Base-by-base conservation (phyloP, 257 asterid species). In the Marsdenia floribunda region DNA sequence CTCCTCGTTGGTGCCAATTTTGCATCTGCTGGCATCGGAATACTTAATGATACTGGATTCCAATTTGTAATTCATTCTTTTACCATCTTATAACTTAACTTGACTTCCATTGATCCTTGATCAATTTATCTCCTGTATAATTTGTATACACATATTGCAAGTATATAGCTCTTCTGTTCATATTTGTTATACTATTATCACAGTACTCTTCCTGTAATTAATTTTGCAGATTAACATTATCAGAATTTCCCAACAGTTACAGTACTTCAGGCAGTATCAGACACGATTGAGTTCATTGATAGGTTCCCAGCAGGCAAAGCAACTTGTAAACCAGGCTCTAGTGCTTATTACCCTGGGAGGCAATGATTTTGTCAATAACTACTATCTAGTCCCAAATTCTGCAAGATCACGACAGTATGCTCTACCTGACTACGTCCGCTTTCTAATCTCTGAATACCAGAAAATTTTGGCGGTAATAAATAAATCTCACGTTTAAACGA, bases 281-380 rank as follows among this genome's bases (percentile, higher is more conserved):
- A 58, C 78, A 40, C 73, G 96, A 64, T 87, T 91, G 47, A 79
- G 87, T 55, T 79, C 78, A 6, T 26, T 89, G 37, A 84, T 91
- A 4, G 98, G 98, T 68, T 71, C 66, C 3, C 80, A 14, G 21
- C 80, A 81, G 70, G 26, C 95, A 0, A 80, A 84, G 50, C 75
- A 75, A 21, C 89, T 89, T 2, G 86, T 93, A n/a, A 83, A 81
- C 73, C 80, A 83, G 49, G 88, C 96, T 64, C 81, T 93, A 42
- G 93, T 88, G 66, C 93, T 93, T 73, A 87, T 93, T 5, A 89
- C 97, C 7, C 53, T 91, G 72, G 98, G 98, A 46, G 97, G 98
- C 65, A 93, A 93, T 66, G 98, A 93, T 72, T 93, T 93, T 69
- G 97, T 93, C 35, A 93, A 93, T 85, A 93, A 93, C 71, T 93